These are phyloP conservation scores for Monosporozyma unispora DNA, from an alignment of 805 yeast genomes.

Conservation along the genomic window DNA sequence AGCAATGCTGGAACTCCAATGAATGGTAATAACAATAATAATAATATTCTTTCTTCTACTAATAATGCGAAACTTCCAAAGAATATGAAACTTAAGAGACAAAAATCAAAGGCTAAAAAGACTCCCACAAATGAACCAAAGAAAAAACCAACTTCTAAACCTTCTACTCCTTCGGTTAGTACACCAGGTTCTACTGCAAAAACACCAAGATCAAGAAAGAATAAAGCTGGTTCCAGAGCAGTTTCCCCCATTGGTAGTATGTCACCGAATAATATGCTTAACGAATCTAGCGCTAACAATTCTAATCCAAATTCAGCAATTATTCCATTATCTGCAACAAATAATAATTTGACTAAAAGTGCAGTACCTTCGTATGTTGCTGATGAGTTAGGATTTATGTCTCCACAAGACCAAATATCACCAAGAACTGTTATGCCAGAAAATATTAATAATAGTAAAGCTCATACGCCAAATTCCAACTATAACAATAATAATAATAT, in stretches of 20 bases:
- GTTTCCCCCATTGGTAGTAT: not conserved
- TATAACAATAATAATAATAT: not conserved
- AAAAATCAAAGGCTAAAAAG: not conserved
- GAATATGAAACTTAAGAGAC: not conserved
- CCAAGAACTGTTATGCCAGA: not conserved
- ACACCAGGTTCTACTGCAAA: not conserved
- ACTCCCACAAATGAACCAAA: not conserved
- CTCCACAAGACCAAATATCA: not conserved
- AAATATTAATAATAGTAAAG: not conserved
- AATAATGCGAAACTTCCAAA: not conserved
- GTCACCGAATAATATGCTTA: not conserved
- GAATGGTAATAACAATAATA: not conserved
- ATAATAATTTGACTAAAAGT: not conserved
- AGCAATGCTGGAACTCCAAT: not conserved
- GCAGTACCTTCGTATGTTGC: not conserved
- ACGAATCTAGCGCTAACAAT: not conserved
- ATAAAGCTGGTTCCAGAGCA: not conserved
- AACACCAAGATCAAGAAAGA: constrained; percentile 1
- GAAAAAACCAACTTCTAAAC: not conserved
- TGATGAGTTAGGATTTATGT: not conserved
- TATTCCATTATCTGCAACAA: not conserved
- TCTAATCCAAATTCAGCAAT: not conserved
- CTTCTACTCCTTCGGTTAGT: not conserved
- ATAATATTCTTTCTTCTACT: not conserved
- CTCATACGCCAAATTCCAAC: not conserved